phyloP scores from a whole-genome alignment of 1,284 basidiomycete species.

The Chalciporus piperatoides region DNA sequence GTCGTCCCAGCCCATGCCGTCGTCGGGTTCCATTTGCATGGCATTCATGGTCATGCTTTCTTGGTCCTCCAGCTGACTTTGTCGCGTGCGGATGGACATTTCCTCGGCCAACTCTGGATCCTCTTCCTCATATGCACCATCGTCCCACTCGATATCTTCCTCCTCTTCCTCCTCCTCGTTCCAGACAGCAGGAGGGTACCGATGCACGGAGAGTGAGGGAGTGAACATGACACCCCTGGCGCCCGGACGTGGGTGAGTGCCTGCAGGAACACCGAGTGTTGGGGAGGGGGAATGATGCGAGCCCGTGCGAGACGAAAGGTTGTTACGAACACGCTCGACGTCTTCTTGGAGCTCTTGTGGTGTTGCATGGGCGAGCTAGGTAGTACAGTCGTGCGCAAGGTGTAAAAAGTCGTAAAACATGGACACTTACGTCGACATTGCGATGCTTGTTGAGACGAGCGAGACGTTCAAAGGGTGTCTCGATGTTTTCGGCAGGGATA shows the following conservation, averaged over 20 bases:
- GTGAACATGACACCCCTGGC: conserved; percentile 56
- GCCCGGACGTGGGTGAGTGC: conserved; percentile 22
- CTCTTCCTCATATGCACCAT: conserved; percentile 69
- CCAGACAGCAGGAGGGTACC: conserved; percentile 80
- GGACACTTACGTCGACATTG: conserved; percentile 84
- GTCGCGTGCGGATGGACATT: conserved; percentile 30
- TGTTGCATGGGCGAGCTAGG: conserved; percentile 70
- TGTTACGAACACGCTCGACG: conserved; percentile 49
- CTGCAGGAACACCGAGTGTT: conserved; percentile 32
- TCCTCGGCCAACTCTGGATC: conserved; percentile 61
- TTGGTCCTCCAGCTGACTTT: conserved; percentile 35
- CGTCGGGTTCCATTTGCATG: conserved; percentile 58
- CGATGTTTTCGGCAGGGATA: conserved; percentile 99
- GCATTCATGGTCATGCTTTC: conserved; percentile 22
- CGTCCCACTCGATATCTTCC: conserved; percentile 70
- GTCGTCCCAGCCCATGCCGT: conserved; percentile 76
- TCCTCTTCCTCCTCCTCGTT: conserved; percentile 77
- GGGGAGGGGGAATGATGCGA: conserved; percentile 48
- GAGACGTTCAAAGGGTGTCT: conserved; percentile 95
- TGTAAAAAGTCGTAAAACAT: not conserved
- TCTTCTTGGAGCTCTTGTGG: conserved; percentile 61
- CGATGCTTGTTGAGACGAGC: conserved; percentile 96
- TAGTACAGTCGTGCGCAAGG: not conserved
- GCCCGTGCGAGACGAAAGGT: conserved; percentile 47
- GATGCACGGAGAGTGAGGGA: conserved; percentile 54